Conservation (phyloP, 73 alveolate species). For the Uronychia binucleata region DNA sequence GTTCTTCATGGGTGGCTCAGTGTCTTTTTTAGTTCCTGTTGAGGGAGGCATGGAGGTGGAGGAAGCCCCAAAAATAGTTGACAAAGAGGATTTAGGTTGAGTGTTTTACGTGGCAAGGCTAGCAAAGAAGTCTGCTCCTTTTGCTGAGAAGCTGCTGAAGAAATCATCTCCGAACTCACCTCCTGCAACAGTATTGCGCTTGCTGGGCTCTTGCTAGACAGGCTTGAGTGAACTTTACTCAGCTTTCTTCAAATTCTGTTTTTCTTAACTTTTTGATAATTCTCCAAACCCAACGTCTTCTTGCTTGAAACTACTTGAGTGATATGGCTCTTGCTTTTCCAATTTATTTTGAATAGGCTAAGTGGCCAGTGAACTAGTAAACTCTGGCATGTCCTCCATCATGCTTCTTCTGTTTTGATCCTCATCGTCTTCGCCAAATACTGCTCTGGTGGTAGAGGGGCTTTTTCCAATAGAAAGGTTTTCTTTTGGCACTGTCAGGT, state of each 20-base stretch:
- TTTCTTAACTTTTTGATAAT: too few species aligned
- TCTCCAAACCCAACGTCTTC: too few species aligned
- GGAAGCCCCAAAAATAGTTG: not conserved
- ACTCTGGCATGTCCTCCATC: too few species aligned
- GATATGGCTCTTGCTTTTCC: not conserved
- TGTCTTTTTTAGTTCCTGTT: not conserved
- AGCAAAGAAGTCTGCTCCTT: too few species aligned
- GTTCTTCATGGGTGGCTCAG: not conserved
- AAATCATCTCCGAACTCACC: constrained; percentile 2
- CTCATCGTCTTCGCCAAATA: not conserved
- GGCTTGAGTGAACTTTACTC: too few species aligned
- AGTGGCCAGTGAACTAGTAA: too few species aligned
- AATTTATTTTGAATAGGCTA: too few species aligned
- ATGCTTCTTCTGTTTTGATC: not conserved
- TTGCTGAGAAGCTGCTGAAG: not conserved
- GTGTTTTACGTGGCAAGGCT: not conserved
- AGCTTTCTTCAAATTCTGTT: too few species aligned
- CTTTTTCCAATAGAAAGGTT: not conserved
- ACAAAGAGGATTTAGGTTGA: not conserved
- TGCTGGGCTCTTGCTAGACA: not conserved
- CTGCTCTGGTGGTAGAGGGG: not conserved
- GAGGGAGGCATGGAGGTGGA: not conserved
- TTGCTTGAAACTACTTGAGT: too few species aligned
- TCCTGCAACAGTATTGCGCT: not conserved
- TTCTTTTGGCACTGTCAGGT: too few species aligned